A percentile compares a stretch with the other conserved stretches of the same genome.
Evolutionary conservation across 2,329 filamentous ascomycete species (phyloP).

Genomic region (Drechmeria coniospora): DNA sequence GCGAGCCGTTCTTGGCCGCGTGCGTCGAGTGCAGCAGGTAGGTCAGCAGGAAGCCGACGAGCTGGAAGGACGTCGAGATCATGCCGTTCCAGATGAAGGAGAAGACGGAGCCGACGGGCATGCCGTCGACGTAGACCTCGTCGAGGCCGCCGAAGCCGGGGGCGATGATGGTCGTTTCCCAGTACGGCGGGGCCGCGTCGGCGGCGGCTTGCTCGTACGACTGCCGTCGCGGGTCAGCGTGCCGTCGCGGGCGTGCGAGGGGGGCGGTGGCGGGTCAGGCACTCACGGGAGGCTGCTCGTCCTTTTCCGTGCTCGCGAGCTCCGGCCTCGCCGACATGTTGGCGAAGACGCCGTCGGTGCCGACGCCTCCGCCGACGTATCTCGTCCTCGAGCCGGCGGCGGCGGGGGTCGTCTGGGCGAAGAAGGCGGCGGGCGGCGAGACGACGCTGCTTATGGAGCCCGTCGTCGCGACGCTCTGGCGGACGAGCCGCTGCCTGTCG

Average conservation of each 20-base stretch:
- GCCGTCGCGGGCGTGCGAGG: neutral
- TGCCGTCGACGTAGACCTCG: conserved; percentile 92
- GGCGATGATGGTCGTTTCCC: conserved; percentile 95
- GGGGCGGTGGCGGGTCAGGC: neutral
- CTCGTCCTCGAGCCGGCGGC: conserved; percentile 24
- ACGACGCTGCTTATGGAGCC: conserved; percentile 4
- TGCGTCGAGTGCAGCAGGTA: conserved; percentile 97
- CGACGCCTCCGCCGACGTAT: conserved; percentile 57
- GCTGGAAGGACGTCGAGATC: conserved; percentile 94
- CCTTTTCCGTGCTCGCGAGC: conserved; percentile 58
- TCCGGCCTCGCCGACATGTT: conserved; percentile 88
- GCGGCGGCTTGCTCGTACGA: conserved; percentile 97
- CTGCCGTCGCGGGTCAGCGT: conserved; percentile 33
- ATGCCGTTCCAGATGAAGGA: conserved; percentile 85
- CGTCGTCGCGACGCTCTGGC: conserved; percentile 33
- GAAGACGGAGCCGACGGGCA: conserved; percentile 80
- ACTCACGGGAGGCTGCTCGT: conserved; percentile 86
- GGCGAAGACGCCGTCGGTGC: conserved; percentile 89
- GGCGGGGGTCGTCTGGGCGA: conserved; percentile 8
- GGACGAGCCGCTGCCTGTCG: conserved; percentile 76
- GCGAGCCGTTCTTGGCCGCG: conserved; percentile 92
- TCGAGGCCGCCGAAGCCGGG: conserved; percentile 80
- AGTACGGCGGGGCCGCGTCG: conserved; percentile 91
- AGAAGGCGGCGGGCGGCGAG: conserved; percentile 7
- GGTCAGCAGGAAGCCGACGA: conserved; percentile 93